Evolutionary conservation across 352 stramenopile species (phyloP).

Genomic region (Pythium phragmitis): DNA sequence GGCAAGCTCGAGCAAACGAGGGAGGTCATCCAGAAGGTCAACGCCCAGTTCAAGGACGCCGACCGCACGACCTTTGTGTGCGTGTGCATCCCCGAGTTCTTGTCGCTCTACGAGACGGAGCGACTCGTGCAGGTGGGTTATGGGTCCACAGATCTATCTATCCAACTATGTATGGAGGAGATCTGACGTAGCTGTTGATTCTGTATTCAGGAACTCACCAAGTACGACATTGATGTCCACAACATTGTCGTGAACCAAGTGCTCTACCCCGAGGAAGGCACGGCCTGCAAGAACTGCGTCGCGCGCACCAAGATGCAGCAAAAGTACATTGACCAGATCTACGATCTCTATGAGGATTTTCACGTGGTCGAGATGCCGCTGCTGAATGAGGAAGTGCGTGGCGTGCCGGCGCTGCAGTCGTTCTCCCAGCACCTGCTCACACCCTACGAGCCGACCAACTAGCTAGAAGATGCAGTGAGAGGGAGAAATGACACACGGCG

Average conservation of each 20-base stretch:
- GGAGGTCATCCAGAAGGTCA: slow-evolving; percentile 98
- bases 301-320: slow-evolving; percentile 99
- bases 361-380: slow-evolving; percentile 99
- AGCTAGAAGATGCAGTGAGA: slow-evolving; percentile 25
- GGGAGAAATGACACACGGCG: not conserved
- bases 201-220: slow-evolving; percentile 90
- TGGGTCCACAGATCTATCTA: not conserved
- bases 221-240: slow-evolving; percentile 99
- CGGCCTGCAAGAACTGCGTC: slow-evolving; percentile 91
- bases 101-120: slow-evolving; percentile 99
- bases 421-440: slow-evolving; percentile 96
- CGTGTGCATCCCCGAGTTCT: slow-evolving; percentile 99
- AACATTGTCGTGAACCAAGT: slow-evolving; percentile 99
- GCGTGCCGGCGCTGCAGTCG: slow-evolving; percentile 90
- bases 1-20: slow-evolving; percentile 95
- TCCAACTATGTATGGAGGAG: not conserved
- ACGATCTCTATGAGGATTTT: slow-evolving; percentile 99
- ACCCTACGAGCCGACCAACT: slow-evolving; percentile 85
- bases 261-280: slow-evolving; percentile 87
- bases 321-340: slow-evolving; percentile 99
- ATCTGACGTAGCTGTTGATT: not conserved
- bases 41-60: slow-evolving; percentile 98
- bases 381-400: slow-evolving; percentile 97
- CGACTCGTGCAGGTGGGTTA: slow-evolving; percentile 88
- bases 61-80: slow-evolving; percentile 99